Conservation (phyloP, 768 basidiomycete genomes). For the Scleroderma bovista region DNA sequence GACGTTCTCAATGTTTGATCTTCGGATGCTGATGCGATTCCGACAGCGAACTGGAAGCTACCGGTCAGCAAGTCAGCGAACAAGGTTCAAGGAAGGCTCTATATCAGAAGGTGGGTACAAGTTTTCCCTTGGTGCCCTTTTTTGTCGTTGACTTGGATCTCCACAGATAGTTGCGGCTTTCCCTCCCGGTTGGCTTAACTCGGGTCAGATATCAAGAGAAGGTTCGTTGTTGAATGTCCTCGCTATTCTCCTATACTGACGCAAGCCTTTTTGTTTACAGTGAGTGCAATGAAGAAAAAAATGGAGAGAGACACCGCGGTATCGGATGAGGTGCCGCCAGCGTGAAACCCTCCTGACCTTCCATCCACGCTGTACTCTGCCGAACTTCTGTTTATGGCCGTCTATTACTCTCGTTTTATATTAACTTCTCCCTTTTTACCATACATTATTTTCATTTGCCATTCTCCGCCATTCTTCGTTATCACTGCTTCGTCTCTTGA, state of each 20-base stretch:
- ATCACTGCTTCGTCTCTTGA: too few relatives aligned
- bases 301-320: conserved; percentile 55
- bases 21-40: neutral
- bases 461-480: neutral
- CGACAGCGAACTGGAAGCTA: conserved; percentile 54
- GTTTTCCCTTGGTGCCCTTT: neutral
- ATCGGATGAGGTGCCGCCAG: conserved; percentile 43
- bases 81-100: conserved; percentile 75
- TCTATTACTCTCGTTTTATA: neutral
- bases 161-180: conserved; percentile 70
- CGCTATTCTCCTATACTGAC: neutral
- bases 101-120: conserved; percentile 61
- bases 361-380: neutral
- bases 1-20: neutral
- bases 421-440: neutral
- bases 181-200: conserved; percentile 81
- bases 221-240: conserved; percentile 40
- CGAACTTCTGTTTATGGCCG: neutral
- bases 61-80: conserved; percentile 68
- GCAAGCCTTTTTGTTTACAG: conserved; percentile 30
- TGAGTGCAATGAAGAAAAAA: conserved; percentile 83
- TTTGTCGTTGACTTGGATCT: neutral
- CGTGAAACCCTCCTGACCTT: conserved; percentile 7
- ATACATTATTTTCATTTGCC: neutral
- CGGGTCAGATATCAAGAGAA: conserved; percentile 82